Conservation (phyloP, 2,329 filamentous ascomycete species). For the Orbilia ellipsospora region DNA sequence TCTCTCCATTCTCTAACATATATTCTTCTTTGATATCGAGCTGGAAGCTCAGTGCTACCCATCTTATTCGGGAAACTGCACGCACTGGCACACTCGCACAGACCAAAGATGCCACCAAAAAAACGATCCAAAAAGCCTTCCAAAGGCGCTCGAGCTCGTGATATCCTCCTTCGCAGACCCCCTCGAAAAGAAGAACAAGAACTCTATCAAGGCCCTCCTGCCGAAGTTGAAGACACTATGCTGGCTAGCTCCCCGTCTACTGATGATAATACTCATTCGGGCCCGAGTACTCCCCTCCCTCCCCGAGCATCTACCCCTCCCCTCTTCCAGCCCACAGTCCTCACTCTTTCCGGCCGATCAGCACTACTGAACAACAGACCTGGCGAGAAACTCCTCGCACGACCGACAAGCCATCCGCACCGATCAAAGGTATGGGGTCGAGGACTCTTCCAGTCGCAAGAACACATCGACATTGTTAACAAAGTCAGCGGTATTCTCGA, state of each 20-base stretch:
- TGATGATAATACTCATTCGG: not conserved
- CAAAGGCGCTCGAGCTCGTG: not conserved
- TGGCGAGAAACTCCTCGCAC: too few relatives aligned
- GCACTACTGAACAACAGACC: too few relatives aligned
- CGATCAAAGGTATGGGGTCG: slow-evolving; percentile 13
- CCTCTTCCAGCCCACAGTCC: not conserved
- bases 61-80: too few relatives aligned
- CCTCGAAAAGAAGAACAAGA: slow-evolving; percentile 1
- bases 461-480: slow-evolving; percentile 25
- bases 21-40: not conserved
- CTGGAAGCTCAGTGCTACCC: too few relatives aligned
- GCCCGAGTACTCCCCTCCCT: not conserved
- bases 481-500: slow-evolving; percentile 22
- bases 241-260: too few relatives aligned
- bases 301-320: not conserved
- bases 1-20: not conserved
- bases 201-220: not conserved
- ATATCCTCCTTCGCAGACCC: not conserved
- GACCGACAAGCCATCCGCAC: not conserved
- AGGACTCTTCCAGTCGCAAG: slow-evolving; percentile 20
- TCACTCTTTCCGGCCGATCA: too few relatives aligned
- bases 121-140: not conserved
- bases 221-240: too few relatives aligned
- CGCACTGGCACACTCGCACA: too few relatives aligned
- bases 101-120: too few relatives aligned